Conservation (phyloP, 1,284 basidiomycete species). For the Cystobasidiaceae sp. region DNA sequence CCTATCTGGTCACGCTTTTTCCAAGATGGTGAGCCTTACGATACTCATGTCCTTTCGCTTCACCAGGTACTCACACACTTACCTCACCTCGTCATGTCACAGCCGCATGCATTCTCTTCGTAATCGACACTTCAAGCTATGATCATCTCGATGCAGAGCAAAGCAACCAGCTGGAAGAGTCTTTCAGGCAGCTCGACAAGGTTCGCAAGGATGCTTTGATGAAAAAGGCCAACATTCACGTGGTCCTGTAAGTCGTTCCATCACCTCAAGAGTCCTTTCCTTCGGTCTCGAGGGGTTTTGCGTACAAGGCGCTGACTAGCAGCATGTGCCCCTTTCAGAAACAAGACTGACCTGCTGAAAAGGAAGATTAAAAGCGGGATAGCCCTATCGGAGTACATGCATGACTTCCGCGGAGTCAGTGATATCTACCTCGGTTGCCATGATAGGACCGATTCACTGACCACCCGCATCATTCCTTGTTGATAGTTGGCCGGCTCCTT, state of each 20-base stretch:
- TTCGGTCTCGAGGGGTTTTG: neutral
- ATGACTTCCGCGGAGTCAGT: neutral
- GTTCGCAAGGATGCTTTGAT: neutral
- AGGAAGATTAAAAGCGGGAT: neutral
- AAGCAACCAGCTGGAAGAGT: neutral
- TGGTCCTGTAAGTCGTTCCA: neutral
- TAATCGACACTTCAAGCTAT: neutral
- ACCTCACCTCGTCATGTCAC: neutral
- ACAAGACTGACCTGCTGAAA: neutral
- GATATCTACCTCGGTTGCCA: too few species aligned
- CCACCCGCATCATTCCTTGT: neutral
- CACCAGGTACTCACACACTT: neutral
- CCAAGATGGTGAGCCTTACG: slow-evolving; percentile 4
- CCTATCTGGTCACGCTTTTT: neutral
- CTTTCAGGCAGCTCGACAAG: slow-evolving; percentile 1
- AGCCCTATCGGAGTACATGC: neutral
- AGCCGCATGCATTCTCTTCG: slow-evolving; percentile 5
- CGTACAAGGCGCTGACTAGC: neutral
- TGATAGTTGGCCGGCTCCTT: neutral
- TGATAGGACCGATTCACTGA: neutral
- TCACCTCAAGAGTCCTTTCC: neutral
- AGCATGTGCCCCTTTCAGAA: neutral
- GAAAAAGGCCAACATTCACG: neutral
- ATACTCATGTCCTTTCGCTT: neutral
- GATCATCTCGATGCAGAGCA: neutral